phyloP scores from a whole-genome alignment of 768 basidiomycete species.

The Leccinum incarnatum region DNA sequence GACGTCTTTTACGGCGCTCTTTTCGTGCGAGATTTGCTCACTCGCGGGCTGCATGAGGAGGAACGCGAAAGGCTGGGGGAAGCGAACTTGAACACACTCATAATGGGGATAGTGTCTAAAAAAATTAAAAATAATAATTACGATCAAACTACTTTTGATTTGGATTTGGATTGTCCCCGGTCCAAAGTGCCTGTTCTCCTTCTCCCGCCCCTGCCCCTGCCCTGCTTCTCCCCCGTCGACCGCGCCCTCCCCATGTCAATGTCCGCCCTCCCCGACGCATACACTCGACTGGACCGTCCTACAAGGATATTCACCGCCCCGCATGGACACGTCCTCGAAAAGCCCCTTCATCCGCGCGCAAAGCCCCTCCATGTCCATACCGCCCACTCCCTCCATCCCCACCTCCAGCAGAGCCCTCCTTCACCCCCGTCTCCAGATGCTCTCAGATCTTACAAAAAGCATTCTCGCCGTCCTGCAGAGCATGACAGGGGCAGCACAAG shows the following conservation, averaged over 20 bases:
- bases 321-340: slow-evolving; percentile 48
- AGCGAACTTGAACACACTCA: neutral
- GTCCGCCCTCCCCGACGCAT: slow-evolving; percentile 10
- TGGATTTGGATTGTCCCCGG: neutral
- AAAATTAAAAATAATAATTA: neutral
- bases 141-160: neutral
- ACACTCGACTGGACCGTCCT: slow-evolving; percentile 30
- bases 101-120: too few species aligned
- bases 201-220: neutral
- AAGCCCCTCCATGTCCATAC: slow-evolving; percentile 21
- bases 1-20: slow-evolving; percentile 24
- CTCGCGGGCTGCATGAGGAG: neutral
- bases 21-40: neutral
- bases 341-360: slow-evolving; percentile 11
- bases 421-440: slow-evolving; percentile 26
- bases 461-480: slow-evolving; percentile 25
- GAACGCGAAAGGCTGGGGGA: neutral
- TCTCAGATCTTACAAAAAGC: slow-evolving; percentile 16
- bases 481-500: slow-evolving; percentile 28
- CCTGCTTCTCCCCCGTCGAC: neutral
- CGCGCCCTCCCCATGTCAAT: slow-evolving; percentile 20
- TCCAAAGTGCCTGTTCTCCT: neutral
- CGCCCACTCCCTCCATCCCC: slow-evolving; percentile 46
- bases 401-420: slow-evolving; percentile 37
- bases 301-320: slow-evolving; percentile 59